These are phyloP conservation scores for Zarea fungicola DNA, from an alignment of 2,329 filamentous ascomycete genomes.

Conservation along the genomic window DNA sequence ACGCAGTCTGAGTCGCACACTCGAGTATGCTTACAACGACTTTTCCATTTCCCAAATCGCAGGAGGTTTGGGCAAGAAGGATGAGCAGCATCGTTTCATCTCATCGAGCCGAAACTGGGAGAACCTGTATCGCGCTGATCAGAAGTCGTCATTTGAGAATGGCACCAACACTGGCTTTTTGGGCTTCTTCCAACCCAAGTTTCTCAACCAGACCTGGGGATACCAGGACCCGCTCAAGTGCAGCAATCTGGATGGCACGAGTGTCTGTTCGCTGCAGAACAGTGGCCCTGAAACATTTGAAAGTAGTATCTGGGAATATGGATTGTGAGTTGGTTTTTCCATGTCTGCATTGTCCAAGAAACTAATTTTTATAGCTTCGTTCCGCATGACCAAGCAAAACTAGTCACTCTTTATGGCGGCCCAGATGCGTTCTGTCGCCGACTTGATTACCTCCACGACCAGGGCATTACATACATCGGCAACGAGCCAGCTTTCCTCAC, in stretches of 20 bases:
- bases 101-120: constrained; percentile 59
- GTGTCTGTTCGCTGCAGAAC: constrained; percentile 55
- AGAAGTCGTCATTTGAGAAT: constrained; percentile 47
- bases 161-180: constrained; percentile 58
- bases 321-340: constrained; percentile 47
- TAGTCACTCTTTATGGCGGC: constrained; percentile 58
- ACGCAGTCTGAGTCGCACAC: constrained; percentile 63
- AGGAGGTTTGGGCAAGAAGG: constrained; percentile 45
- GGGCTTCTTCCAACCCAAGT: constrained; percentile 67
- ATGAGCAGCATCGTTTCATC: constrained; percentile 56
- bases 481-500: constrained; percentile 58
- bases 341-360: not conserved
- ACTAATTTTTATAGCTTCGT: constrained; percentile 35
- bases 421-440: constrained; percentile 50
- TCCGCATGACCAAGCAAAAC: constrained; percentile 46
- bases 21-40: constrained; percentile 77
- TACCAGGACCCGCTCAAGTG: constrained; percentile 64
- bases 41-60: constrained; percentile 64
- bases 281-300: constrained; percentile 67
- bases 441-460: constrained; percentile 60
- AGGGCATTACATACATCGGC: constrained; percentile 60
- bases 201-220: constrained; percentile 62
- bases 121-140: constrained; percentile 58
- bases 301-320: constrained; percentile 67
- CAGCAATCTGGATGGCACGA: constrained; percentile 46